These are phyloP conservation scores for Mortierella sp. DNA, from an alignment of 371 early-diverging fungal genomes.

Conservation along the genomic window DNA sequence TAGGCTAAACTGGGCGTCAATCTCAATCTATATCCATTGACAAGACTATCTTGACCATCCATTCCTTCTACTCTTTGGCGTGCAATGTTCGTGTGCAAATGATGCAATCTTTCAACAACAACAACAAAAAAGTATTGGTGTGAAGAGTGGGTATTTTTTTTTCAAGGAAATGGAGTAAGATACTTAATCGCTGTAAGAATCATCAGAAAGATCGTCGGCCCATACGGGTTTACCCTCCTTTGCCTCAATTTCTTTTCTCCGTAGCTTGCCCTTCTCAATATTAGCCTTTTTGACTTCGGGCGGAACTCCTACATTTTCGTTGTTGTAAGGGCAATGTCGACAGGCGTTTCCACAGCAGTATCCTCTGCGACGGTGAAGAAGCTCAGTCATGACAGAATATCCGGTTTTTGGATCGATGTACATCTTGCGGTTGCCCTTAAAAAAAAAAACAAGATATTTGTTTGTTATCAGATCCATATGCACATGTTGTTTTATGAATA, in stretches of 20 bases:
- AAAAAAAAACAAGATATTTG: not conserved
- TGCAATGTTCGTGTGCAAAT: no score
- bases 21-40: not conserved
- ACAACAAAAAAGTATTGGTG: no score
- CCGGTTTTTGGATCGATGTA: conserved; percentile 71
- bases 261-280: conserved; percentile 44
- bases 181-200: conserved; percentile 31
- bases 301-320: conserved; percentile 65
- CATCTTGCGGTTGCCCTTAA: conserved; percentile 52
- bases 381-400: conserved; percentile 66
- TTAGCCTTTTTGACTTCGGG: conserved; percentile 59
- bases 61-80: no score
- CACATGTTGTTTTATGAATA: not conserved
- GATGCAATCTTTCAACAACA: no score
- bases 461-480: not conserved
- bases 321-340: conserved; percentile 66
- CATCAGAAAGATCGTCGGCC: conserved; percentile 38
- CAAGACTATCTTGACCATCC: not conserved
- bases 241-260: conserved; percentile 49
- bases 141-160: no score
- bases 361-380: conserved; percentile 61
- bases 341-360: conserved; percentile 69
- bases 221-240: conserved; percentile 49
- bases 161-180: not conserved
- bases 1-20: not conserved